Base-by-base conservation (phyloP, 140 eudicot species). In the Anethum foeniculum region DNA sequence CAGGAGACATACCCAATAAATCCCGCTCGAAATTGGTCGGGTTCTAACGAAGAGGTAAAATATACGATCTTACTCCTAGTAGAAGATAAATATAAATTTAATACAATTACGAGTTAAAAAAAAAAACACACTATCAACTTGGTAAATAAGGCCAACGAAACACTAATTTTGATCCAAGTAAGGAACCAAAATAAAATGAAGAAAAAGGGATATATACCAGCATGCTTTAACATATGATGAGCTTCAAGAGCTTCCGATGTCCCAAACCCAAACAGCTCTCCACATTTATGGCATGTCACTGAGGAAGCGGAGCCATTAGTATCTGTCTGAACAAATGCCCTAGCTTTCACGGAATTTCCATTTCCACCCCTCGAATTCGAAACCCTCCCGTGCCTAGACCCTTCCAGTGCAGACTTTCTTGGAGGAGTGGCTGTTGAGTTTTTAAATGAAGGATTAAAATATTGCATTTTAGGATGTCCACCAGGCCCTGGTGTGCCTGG, bases 201-300 rank as follows among this genome's bases (percentile, higher is more conserved):
- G 74, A 28, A 34, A 1, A 41, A 38, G 68, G 74, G 27, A 5
- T 41, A 51, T 32, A 83, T 85, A 95, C 99, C 99, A 87, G 99
- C 99, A 91, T 95, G 99, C 84, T 92, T 92, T 28, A 91, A 90
- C 72, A 95, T 92, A 88, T 95, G 99, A 85, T 95, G 99, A 79
- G 96, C 89, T 87, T 95, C 99, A 88, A 95, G 99, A 85, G 90
- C 88, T 79, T 95, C 97, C 96, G 96, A 92, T 83, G 90, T 87
- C 71, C 90, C 93, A 85, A 92, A 95, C 71, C 90, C 93, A 85
- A 92, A 95, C 79, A 90, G 92, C 47, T 92, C 94, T 13, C 95
- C 95, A 88, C 99, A 95, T 85, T 95, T 95, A 79, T 95, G 99
- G 81, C 99, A 95, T 54, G 91, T 83, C 76, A 89, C 85, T 11